Percentiles rank a stretch among this genome's conserved stretches.
These are phyloP conservation scores for Logfia minima DNA, from an alignment of 129 eudicot species.

Conservation along the genomic window DNA sequence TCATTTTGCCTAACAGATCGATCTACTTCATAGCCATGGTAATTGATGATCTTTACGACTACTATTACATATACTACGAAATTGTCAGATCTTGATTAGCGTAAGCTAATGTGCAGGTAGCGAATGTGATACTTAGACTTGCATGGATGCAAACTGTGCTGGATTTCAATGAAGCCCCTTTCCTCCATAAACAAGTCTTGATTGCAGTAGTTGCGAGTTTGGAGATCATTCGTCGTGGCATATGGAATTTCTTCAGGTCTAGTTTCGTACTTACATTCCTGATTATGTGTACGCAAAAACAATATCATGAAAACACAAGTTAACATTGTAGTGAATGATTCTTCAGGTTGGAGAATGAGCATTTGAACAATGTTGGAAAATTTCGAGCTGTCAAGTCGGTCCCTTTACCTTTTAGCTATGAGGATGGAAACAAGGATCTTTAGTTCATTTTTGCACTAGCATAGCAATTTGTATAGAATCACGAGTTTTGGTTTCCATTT, in stretches of 20 bases:
- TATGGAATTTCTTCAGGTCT: conserved; percentile 82
- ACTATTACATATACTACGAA: no score
- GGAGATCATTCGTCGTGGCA: conserved; percentile 71
- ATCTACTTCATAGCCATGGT: conserved; percentile 69
- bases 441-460: conserved; percentile 12
- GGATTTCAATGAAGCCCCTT: conserved; percentile 44
- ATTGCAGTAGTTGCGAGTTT: conserved; percentile 57
- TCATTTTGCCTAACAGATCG: conserved; percentile 41
- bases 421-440: conserved; percentile 35
- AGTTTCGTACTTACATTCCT: background rate
- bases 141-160: conserved; percentile 76
- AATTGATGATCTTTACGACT: background rate
- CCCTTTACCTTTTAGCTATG: conserved; percentile 60
- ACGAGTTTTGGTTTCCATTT: conserved; percentile 9
- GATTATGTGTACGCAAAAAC: background rate
- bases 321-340: background rate
- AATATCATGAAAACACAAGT: background rate
- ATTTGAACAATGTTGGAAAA: conserved; percentile 66
- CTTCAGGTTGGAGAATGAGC: conserved; percentile 66
- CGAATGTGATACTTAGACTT: conserved; percentile 61
- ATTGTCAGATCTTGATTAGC: background rate
- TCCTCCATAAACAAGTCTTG: conserved; percentile 51
- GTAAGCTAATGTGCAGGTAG: conserved; percentile 34
- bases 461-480: conserved; percentile 10
- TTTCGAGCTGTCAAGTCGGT: conserved; percentile 61